Evolutionary conservation across 176 grass and related monocot species (phyloP), one percentile per base, ranked within the genome.

Genomic region (Metroxylon sagu): DNA sequence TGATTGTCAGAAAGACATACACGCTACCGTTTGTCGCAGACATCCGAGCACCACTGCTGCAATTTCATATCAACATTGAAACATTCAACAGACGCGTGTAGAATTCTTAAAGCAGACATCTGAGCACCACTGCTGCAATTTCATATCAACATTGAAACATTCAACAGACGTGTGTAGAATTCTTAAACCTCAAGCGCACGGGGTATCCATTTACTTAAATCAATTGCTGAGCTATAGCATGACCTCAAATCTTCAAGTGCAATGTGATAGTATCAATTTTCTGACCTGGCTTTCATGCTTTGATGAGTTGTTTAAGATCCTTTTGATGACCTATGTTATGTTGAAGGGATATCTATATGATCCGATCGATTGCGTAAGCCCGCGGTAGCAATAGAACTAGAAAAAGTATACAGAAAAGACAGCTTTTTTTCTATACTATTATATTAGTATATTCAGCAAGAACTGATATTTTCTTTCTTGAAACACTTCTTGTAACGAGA

Each of bases 1-100:
- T 88, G 77, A 85, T 88, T 85, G 77, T 79, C 76, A 62, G 78
- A 88, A 95, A 76, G 74, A 70, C 71, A 61, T 61, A 29, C 75
- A 88, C 68, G 52, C 74, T 69, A 85, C 60, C 74, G 8, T 68
- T 61, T 84, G 35, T 68, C 68, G 50, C 76, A 16, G 5, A 29
- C 57, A 75, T 66, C 70, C 35, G 72, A 63, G 59, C 77, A 72
- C 50, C 56, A 62, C 65, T 70, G 49, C 62, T 51, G 53, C 62
- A 61, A 85, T 79, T 66, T 35, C 8, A 35, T 60, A 4, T 35
- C 29, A 17, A 30, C 5, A 60, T 60, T 60, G 57, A 60, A 60
- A 60, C 16, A 10, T 29, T 28, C 57, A 60, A 60, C 57, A 30
- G 53, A 23, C 21, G 7, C 1, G 21, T 1, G 21, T 23, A 23